Evolutionary conservation across 2,329 filamentous ascomycete species (phyloP), one percentile per base, ranked within the genome.

Genomic region (Phaeosphaeria sp.): DNA sequence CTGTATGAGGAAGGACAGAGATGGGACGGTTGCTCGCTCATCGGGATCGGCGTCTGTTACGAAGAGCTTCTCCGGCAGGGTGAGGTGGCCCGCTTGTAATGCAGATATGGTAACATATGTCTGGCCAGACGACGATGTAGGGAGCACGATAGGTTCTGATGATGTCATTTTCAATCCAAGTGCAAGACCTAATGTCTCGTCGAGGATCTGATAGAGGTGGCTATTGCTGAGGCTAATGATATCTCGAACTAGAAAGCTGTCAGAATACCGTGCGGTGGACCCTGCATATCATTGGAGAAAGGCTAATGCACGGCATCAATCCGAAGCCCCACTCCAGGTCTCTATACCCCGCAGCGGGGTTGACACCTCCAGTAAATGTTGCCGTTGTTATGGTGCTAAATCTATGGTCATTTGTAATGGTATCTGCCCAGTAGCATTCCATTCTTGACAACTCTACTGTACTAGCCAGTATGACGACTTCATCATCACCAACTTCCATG

Each of bases 1-100:
- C 23, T 76, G 78, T 33, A 86, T 78, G 1, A 87, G 74, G 63
- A 86, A 87, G 0, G 80, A 79, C 2, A 86, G 73, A 0, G 82
- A 85, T 1, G 84, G 84, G 0, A 85, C 83, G 2, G 81, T 84
- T 4, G 74, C 74, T 55, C 77, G 74, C 21, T 79, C 79, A 6
- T 76, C 70, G 2, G 78, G 76, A 47, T 79, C 77, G 1, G 80
- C 79, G 11, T 79, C 75, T 15, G 79, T 77, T 18, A 84, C 75
- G 65, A 84, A 84, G 30, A 80, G 70, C 10, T 66, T 66, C 50
- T 84, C 80, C 0, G 81, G 81, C 4, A 84, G 75, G 15, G 81
- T 84, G 20, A 84, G 68, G 36, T 80, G 63, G 5, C 73, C 72
- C 13, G 63, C 72, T 47, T 71, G 64, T 2, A 76, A 63, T 13